Evolutionary conservation across 306 rosid species (phyloP).

Genomic region (Prunus padus): DNA sequence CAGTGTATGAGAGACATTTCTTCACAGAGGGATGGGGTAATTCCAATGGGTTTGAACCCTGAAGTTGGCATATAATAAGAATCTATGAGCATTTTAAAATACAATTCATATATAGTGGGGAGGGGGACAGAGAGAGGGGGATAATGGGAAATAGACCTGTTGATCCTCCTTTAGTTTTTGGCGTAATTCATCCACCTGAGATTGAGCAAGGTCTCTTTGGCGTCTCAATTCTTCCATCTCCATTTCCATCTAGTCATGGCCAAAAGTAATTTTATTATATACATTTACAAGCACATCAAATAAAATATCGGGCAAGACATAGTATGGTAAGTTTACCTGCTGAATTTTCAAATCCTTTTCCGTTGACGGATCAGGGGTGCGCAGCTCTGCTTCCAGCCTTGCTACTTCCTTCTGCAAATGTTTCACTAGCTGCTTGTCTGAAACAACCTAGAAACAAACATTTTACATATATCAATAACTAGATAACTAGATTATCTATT

Average conservation of each 20-base stretch:
- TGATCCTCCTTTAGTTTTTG: conserved; percentile 74
- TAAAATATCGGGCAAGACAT: not conserved
- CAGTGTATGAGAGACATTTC: conserved; percentile 86
- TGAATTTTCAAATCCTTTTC: conserved; percentile 93
- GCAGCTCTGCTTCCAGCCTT: conserved; percentile 88
- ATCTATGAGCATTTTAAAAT: conserved; percentile 14
- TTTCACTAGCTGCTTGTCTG: conserved; percentile 93
- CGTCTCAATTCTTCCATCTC: conserved; percentile 90
- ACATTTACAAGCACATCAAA: conserved; percentile 6
- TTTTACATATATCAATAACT: not conserved
- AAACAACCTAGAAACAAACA: conserved; percentile 56
- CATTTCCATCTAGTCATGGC: conserved; percentile 77
- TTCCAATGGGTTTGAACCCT: conserved; percentile 60
- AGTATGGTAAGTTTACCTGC: conserved; percentile 54
- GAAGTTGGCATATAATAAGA: conserved; percentile 13
- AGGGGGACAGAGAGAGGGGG: not conserved
- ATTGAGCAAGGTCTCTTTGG: conserved; percentile 87
- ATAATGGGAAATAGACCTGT: conserved; percentile 45
- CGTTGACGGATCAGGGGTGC: conserved; percentile 82
- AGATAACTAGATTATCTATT: not conserved
- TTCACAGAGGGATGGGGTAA: conserved; percentile 62
- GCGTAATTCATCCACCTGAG: conserved; percentile 80
- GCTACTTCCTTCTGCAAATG: conserved; percentile 98
- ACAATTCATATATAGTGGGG: not conserved
- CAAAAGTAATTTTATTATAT: conserved; percentile 13